Base-by-base conservation (phyloP, 306 rosid species). In the Elaeagnus macrophylla region DNA sequence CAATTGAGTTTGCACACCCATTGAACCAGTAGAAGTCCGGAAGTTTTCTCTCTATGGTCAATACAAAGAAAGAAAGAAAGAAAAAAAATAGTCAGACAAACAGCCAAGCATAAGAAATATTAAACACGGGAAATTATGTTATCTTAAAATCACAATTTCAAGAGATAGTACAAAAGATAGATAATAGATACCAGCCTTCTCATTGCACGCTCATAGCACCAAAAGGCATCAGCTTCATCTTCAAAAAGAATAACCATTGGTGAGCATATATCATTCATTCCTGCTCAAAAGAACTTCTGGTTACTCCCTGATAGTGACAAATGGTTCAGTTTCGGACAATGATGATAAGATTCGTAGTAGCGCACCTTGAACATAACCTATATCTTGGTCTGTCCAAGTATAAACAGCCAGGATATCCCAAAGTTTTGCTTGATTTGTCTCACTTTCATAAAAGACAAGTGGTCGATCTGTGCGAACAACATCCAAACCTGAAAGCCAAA, bases 211-310 rank as follows among this genome's bases (percentile, higher is more conserved):
- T 90, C 88, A 55, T 83, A 90, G 77, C 97, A 90, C 97, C 97
- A 86, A 70, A 65, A 90, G 39, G 94, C 82, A 72, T 90, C 95
- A 37, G 91, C 84, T 63, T 90, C 95, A 47, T 86, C 70, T 61
- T 90, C 95, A 37, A 86, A 52, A 64, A 90, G 94, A 32, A 90
- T 80, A 37, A 83, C 65, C 74, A 90, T 74, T 51, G 97, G 91
- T 37, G 97, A 90, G 78, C 95, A 83, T 61, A 90, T 86, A 72
- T 90, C 97, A 66, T 87, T 90, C 97, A 90, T 90, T 70, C 97
- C 97, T 90, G 85, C 72, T 62, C 59, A 65, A 55, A 67, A 53
- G 57, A 17, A 54, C 39, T 35, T 56, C 48, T 8, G 6, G 32
- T 48, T 67, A 38, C 48, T 59, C 63, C 58, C 6, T 62, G 57